phyloP scores from a whole-genome alignment of 1,284 basidiomycete genomes.

The Puccinia sorghi region DNA sequence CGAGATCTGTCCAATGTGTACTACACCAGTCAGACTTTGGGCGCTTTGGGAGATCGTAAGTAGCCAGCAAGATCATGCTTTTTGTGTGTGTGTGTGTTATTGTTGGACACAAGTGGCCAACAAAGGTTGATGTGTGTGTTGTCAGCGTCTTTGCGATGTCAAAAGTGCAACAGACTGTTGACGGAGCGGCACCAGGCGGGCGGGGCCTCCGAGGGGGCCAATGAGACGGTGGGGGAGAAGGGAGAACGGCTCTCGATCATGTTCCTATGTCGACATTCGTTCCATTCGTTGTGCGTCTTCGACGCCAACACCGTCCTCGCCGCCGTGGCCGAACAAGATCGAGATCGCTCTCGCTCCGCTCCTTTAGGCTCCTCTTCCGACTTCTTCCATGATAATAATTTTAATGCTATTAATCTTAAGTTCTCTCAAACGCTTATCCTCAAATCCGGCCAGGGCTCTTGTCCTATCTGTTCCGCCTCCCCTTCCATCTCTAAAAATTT shows the following conservation, averaged over 20 bases:
- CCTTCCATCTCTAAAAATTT: too few relatives aligned
- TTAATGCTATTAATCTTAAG: constrained; percentile 40
- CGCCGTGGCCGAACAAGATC: constrained; percentile 40
- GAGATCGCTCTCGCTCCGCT: constrained; percentile 16
- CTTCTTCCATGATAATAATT: background rate
- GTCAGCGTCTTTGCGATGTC: constrained; percentile 35
- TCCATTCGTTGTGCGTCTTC: constrained; percentile 48
- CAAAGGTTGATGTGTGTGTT: background rate
- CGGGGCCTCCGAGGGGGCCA: constrained; percentile 1
- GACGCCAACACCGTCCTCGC: constrained; percentile 42
- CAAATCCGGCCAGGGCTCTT: constrained; percentile 29
- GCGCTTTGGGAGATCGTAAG: constrained; percentile 72
- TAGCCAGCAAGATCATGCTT: constrained; percentile 30
- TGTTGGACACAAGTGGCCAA: background rate
- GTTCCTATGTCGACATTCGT: constrained; percentile 50
- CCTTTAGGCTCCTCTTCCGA: background rate
- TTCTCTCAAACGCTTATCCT: constrained; percentile 38
- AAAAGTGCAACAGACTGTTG: constrained; percentile 36
- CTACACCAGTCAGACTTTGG: constrained; percentile 73
- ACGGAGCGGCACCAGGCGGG: constrained; percentile 8
- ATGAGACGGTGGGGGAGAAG: background rate
- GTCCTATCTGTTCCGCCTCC: constrained; percentile 28
- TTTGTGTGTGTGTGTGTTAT: too few relatives aligned
- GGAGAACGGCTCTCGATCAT: constrained; percentile 39
- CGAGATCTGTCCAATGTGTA: constrained; percentile 70